Percentiles rank a stretch among this genome's conserved stretches.
These are phyloP conservation scores for Yarrowia yakushimensis DNA, from an alignment of 805 yeast species.

Conservation along the genomic window DNA sequence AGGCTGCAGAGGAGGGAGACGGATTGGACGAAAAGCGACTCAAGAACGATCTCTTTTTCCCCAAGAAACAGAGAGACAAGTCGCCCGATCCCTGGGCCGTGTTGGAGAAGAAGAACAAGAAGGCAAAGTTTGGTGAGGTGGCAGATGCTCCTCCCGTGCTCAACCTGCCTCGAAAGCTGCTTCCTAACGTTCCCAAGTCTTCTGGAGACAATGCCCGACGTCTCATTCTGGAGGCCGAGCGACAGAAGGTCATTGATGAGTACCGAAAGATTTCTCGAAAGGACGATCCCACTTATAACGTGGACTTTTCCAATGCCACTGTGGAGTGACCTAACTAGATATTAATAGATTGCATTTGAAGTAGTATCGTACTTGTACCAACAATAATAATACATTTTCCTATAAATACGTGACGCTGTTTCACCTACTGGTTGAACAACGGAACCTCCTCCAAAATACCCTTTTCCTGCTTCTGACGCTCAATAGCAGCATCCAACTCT, in stretches of 20 bases:
- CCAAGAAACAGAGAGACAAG: constrained; percentile 32
- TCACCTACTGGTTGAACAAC: constrained; percentile 31
- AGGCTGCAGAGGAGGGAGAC: constrained; percentile 26
- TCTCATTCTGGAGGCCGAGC: constrained; percentile 40
- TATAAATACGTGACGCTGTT: too few species aligned
- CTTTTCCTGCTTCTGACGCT: background rate
- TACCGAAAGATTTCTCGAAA: constrained; percentile 36
- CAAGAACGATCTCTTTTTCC: background rate
- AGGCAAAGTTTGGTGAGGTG: constrained; percentile 43
- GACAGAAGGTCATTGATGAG: constrained; percentile 38
- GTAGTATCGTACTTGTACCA: background rate
- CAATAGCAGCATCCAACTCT: constrained; percentile 31
- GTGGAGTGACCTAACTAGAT: background rate
- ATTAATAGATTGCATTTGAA: background rate
- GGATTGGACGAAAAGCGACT: constrained; percentile 8
- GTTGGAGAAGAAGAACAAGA: constrained; percentile 31
- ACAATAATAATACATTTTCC: background rate
- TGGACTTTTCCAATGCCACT: constrained; percentile 13
- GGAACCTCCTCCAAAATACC: constrained; percentile 33
- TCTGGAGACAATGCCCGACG: constrained; percentile 42
- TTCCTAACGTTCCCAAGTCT: constrained; percentile 41
- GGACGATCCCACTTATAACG: constrained; percentile 20
- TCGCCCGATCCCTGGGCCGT: constrained; percentile 46
- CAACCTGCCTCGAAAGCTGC: constrained; percentile 35
- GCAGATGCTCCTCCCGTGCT: constrained; percentile 44